A percentile compares a stretch with the other conserved stretches of the same genome.
These are phyloP conservation scores for Hamigera avellanea DNA, from an alignment of 495 filamentous ascomycete species.

Conservation along the genomic window DNA sequence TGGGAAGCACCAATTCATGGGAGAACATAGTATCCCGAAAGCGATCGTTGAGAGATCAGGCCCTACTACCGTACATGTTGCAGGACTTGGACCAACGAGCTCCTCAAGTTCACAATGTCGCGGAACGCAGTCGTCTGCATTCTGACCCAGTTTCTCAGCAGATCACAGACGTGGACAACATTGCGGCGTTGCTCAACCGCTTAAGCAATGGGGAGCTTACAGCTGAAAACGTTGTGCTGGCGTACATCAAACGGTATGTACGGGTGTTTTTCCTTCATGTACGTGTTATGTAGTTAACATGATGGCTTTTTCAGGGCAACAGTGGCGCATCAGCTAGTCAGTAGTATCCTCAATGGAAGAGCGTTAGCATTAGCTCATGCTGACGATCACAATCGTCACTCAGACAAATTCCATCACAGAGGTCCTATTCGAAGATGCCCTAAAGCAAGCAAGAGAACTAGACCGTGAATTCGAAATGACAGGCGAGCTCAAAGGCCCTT, in stretches of 20 bases:
- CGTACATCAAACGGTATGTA: constrained; percentile 43
- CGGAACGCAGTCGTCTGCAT: constrained; percentile 12
- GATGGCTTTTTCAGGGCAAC: constrained; percentile 25
- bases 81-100: constrained; percentile 14
- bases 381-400: not conserved
- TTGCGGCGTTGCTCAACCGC: constrained; percentile 18
- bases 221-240: constrained; percentile 27
- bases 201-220: constrained; percentile 27
- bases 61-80: constrained; percentile 18
- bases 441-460: constrained; percentile 43
- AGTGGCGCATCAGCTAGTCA: constrained; percentile 44
- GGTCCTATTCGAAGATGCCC: constrained; percentile 48
- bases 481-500: constrained; percentile 39
- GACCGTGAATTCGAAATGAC: constrained; percentile 38
- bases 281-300: not conserved
- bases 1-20: constrained; percentile 17
- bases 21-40: constrained; percentile 21
- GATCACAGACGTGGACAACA: constrained; percentile 31
- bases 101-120: constrained; percentile 12
- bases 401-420: constrained; percentile 53
- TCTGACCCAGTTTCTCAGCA: constrained; percentile 4
- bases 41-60: constrained; percentile 14
- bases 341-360: constrained; percentile 2
- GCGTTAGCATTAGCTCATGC: not conserved
- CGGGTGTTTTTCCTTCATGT: not conserved